Evolutionary conservation across 176 grass and related monocot species (phyloP).

Genomic region (Eleusine coracana): DNA sequence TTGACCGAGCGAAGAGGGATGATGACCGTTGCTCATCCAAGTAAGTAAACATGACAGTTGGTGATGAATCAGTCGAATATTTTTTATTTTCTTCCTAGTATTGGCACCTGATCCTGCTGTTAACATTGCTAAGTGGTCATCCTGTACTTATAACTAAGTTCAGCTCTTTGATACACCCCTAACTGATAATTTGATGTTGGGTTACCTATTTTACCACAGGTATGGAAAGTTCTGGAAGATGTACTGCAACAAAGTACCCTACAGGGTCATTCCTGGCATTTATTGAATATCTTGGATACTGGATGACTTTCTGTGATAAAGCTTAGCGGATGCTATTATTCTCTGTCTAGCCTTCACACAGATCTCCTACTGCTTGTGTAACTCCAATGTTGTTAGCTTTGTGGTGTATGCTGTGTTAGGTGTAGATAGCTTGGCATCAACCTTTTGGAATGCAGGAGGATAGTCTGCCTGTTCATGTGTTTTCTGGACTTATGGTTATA

Average conservation of each 20-base stretch:
- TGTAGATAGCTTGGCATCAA: conserved; percentile 25
- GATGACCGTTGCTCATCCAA: conserved; percentile 95
- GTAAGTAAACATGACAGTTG: conserved; percentile 46
- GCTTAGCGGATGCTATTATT: conserved; percentile 3
- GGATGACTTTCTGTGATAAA: background rate
- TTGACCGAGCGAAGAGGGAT: conserved; percentile 98
- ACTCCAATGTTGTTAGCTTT: background rate
- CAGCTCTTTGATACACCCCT: background rate
- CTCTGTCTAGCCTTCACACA: background rate
- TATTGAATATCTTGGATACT: conserved; percentile 51
- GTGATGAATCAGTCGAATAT: conserved; percentile 3
- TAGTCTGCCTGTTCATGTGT: background rate
- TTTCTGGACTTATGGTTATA: background rate
- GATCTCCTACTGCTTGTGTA: conserved; percentile 9
- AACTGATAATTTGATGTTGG: conserved; percentile 19
- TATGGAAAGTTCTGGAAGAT: conserved; percentile 97
- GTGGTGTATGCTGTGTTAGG: conserved; percentile 15
- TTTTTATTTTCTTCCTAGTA: background rate
- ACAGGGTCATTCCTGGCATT: conserved; percentile 90
- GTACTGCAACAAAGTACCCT: conserved; percentile 86
- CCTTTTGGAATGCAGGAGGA: background rate
- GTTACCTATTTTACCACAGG: conserved; percentile 40
- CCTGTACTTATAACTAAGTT: conserved; percentile 15
- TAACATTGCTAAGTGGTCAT: background rate
- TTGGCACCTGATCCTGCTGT: background rate